Conservation (phyloP, 2,329 filamentous ascomycete species). For the Balansia obtecta region DNA sequence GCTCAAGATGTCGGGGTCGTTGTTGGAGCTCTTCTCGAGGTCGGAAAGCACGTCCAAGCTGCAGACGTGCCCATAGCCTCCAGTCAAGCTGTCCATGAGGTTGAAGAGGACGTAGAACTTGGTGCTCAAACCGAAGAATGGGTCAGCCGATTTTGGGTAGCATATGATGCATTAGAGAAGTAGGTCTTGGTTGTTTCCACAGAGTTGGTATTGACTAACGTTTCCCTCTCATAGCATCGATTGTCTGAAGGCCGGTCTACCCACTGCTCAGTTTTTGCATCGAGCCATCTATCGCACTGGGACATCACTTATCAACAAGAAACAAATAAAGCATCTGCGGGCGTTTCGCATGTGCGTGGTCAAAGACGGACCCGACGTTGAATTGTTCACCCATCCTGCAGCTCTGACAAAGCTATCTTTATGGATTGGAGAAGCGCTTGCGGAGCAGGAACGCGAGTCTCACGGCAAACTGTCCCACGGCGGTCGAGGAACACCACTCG, state of each 20-base stretch:
- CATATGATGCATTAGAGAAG: slow-evolving; percentile 61
- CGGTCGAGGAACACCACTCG: slow-evolving; percentile 68
- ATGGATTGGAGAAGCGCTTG: slow-evolving; percentile 87
- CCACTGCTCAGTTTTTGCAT: slow-evolving; percentile 79
- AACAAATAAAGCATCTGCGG: slow-evolving; percentile 81
- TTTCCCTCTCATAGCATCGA: slow-evolving; percentile 44
- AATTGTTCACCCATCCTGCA: slow-evolving; percentile 85
- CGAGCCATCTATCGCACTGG: slow-evolving; percentile 88
- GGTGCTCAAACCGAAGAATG: slow-evolving; percentile 48
- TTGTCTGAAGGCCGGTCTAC: slow-evolving; percentile 61
- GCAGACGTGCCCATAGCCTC: slow-evolving; percentile 17
- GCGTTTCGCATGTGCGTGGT: slow-evolving; percentile 94
- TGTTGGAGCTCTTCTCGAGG: slow-evolving; percentile 82
- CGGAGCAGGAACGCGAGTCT: slow-evolving; percentile 71
- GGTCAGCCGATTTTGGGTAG: slow-evolving; percentile 57
- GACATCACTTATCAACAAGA: slow-evolving; percentile 81
- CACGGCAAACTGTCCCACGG: slow-evolving; percentile 58
- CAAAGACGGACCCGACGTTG: slow-evolving; percentile 83
- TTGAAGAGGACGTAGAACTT: slow-evolving; percentile 36
- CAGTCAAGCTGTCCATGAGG: slow-evolving; percentile 25
- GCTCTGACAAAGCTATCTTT: slow-evolving; percentile 86
- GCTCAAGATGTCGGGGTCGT: slow-evolving; percentile 92
- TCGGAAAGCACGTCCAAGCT: slow-evolving; percentile 49
- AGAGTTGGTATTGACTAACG: slow-evolving; percentile 2
- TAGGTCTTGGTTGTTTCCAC: slow-evolving; percentile 24